Evolutionary conservation across 83 land plant species (phyloP).

Genomic region (Diphasiastrum complanatum): DNA sequence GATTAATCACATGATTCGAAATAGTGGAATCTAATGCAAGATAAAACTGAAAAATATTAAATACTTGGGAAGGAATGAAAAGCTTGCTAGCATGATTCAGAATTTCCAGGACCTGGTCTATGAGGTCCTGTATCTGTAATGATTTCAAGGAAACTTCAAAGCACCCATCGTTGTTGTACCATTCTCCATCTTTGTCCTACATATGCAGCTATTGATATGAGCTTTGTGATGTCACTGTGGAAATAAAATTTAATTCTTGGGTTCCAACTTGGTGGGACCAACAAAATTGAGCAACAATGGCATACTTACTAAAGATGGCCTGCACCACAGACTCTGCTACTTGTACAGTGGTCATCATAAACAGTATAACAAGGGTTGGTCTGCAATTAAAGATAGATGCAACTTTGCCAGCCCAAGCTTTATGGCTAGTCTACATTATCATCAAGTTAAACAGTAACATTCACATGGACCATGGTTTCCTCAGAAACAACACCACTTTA

Average conservation of each 20-base stretch:
- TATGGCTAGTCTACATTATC: neutral
- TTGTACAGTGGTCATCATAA: too few relatives aligned
- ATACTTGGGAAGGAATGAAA: too few relatives aligned
- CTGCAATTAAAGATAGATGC: too few relatives aligned
- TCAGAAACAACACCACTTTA: too few relatives aligned
- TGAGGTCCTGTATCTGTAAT: conserved; percentile 13
- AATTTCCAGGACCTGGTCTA: conserved; percentile 21
- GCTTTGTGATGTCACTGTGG: neutral
- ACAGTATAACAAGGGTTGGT: too few relatives aligned
- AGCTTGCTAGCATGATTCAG: too few relatives aligned
- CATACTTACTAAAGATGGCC: neutral
- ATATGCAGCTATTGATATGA: too few relatives aligned
- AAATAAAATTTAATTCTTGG: neutral
- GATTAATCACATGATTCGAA: too few relatives aligned
- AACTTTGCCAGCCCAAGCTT: neutral
- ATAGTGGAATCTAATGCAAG: too few relatives aligned
- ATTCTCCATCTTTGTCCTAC: conserved; percentile 20
- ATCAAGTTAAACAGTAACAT: neutral
- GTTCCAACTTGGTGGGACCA: neutral
- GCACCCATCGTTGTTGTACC: conserved; percentile 22
- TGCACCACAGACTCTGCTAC: too few relatives aligned
- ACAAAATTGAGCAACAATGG: neutral
- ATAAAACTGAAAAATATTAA: too few relatives aligned
- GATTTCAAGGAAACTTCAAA: conserved; percentile 17
- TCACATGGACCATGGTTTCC: too few relatives aligned